Conservation (phyloP, 352 stramenopile genomes). For the Elongisporangium anandrum region DNA sequence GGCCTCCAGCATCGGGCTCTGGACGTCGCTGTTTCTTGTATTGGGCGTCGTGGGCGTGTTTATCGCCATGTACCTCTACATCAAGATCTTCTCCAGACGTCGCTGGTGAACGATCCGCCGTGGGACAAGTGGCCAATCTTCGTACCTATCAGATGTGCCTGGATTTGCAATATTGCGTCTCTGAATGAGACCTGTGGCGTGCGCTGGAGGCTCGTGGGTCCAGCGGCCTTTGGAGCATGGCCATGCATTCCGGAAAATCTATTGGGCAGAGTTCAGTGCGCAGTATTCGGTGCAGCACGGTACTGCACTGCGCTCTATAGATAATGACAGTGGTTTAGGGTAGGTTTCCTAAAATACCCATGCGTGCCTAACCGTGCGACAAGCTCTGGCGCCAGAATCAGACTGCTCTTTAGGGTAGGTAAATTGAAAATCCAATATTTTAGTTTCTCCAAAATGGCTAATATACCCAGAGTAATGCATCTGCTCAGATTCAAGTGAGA, state of each 20-base stretch:
- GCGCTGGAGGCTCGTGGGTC: neutral
- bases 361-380: neutral
- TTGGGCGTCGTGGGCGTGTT: constrained; percentile 57
- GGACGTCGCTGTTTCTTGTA: constrained; percentile 70
- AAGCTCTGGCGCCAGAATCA: neutral
- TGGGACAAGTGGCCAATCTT: neutral
- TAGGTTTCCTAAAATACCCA: neutral
- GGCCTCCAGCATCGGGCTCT: constrained; percentile 68
- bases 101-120: constrained; percentile 20
- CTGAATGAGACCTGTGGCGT: neutral
- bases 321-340: neutral
- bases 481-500: neutral
- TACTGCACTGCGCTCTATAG: neutral
- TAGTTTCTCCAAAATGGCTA: neutral
- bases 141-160: neutral
- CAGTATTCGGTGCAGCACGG: neutral
- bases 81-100: constrained; percentile 67
- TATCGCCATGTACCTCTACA: constrained; percentile 71
- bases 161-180: neutral
- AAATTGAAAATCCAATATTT: neutral
- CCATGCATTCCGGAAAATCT: neutral
- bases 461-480: neutral
- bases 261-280: neutral
- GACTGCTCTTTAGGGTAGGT: neutral
- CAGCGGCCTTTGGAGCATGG: neutral